A percentile compares a stretch with the other conserved stretches of the same genome.
phyloP scores from a whole-genome alignment of 371 early-diverging fungal genomes.

The Mortierella sp. region DNA sequence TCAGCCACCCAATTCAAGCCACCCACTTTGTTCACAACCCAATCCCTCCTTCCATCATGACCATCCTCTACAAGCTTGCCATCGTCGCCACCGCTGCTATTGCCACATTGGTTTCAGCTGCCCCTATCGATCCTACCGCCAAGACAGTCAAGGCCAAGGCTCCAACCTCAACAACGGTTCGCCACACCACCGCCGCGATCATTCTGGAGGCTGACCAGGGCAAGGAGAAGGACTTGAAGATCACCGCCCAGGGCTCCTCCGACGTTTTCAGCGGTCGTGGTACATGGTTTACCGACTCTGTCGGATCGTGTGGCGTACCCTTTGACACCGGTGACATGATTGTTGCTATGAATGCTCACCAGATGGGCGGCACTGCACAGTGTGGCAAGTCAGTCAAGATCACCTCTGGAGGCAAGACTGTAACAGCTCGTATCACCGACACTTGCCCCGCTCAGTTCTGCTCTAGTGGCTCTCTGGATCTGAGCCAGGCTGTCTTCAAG shows the following conservation, averaged over 20 bases:
- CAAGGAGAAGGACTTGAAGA: neutral
- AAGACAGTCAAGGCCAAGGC: conserved; percentile 13
- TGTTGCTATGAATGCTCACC: conserved; percentile 40
- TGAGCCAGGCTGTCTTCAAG: conserved; percentile 70
- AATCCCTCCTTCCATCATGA: conserved; percentile 19
- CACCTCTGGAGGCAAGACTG: conserved; percentile 32
- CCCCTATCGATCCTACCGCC: conserved; percentile 26
- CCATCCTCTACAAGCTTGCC: conserved; percentile 41
- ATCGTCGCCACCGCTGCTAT: conserved; percentile 36
- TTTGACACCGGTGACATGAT: conserved; percentile 40
- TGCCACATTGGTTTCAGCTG: conserved; percentile 30
- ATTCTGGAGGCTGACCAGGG: conserved; percentile 7
- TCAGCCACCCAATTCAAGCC: neutral
- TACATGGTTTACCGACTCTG: conserved; percentile 31
- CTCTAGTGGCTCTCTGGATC: conserved; percentile 60
- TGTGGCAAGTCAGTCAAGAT: conserved; percentile 27
- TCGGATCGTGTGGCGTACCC: conserved; percentile 31
- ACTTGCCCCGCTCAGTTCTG: conserved; percentile 55
- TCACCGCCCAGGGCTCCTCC: conserved; percentile 7
- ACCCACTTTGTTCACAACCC: neutral
- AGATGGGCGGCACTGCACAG: conserved; percentile 33
- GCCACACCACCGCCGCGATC: conserved; percentile 23
- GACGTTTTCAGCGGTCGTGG: conserved; percentile 23
- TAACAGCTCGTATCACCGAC: conserved; percentile 27
- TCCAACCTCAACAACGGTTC: conserved; percentile 13